Conservation (phyloP, 2,329 filamentous ascomycete species). For the Aspergillus cejpii region DNA sequence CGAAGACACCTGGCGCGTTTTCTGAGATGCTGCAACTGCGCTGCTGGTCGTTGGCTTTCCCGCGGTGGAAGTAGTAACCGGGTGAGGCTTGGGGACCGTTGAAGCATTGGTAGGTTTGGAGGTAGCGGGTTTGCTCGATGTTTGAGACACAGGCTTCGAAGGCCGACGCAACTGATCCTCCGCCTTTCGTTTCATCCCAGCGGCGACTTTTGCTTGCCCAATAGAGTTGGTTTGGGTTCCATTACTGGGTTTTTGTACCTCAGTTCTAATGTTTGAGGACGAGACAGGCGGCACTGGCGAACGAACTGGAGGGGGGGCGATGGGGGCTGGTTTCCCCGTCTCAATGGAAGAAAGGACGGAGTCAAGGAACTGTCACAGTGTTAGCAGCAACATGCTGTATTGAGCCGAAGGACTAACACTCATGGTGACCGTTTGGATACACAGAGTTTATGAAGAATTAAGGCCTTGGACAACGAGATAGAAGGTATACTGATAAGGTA, state of each 20-base stretch:
- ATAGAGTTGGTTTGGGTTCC: slow-evolving; percentile 12
- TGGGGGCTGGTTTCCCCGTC: slow-evolving; percentile 33
- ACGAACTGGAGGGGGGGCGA: slow-evolving; percentile 19
- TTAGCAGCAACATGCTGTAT: slow-evolving; percentile 16
- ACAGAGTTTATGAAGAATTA: slow-evolving; percentile 3
- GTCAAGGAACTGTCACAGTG: slow-evolving; percentile 41
- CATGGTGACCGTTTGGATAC: slow-evolving; percentile 22
- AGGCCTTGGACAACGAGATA: not conserved
- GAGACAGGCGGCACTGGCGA: slow-evolving; percentile 22
- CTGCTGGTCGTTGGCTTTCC: slow-evolving; percentile 19
- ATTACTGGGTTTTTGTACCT: slow-evolving; percentile 18
- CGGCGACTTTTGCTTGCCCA: slow-evolving; percentile 15
- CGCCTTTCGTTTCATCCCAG: slow-evolving; percentile 40
- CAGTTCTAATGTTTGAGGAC: slow-evolving; percentile 19
- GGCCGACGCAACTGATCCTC: slow-evolving; percentile 34
- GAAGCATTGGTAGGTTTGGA: slow-evolving; percentile 15
- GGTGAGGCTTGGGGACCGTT: slow-evolving; percentile 16
- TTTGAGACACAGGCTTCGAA: slow-evolving; percentile 21
- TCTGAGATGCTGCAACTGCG: slow-evolving; percentile 14
- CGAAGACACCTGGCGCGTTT: slow-evolving; percentile 20
- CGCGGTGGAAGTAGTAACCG: slow-evolving; percentile 9
- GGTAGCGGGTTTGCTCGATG: slow-evolving; percentile 14
- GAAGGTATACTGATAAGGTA: slow-evolving; percentile 14
- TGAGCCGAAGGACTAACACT: slow-evolving; percentile 29
- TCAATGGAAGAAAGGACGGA: slow-evolving; percentile 48